Base-by-base conservation (phyloP, 169 alveolate species). In the Cardiosporidium cionae region DNA sequence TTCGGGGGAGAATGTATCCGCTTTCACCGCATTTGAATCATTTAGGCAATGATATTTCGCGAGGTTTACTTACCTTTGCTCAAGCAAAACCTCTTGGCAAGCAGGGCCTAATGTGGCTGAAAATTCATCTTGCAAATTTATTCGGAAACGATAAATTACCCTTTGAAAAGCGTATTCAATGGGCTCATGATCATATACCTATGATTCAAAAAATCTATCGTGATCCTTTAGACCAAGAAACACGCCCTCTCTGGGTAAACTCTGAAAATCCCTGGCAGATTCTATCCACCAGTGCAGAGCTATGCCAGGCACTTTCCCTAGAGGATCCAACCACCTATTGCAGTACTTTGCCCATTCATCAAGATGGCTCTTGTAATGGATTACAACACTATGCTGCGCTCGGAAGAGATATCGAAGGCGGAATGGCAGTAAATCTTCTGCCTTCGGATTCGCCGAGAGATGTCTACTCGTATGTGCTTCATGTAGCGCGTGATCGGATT, bases 291-390 rank as follows among this genome's bases (percentile, higher is more conserved):
- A 29, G 58, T 68, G n/a, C 66, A 31, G 86, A 72, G 68, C 52
- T 64, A 33, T 29, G 25, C 32, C 74, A 58, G 2, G 78, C 74
- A 7, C 70, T 72, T 0, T 65, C 54, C 31, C 35, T 16, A 53
- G 37, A 79, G 0, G 87, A 94, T 70, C 95, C 97, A 16, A 84
- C 82, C 53, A 81, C 89, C 32, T 91, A 87, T 82, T 52, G 81
- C 71, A 89, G 95, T 52, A 82, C 80, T 65, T 73, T 91, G 53
- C 98, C 97, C n/a, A 89, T 96, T 0, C 99, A 96, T 80, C 95
- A 93, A 68, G 99, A 96, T 82, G 99, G 99, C 7, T 90, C 97
- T 9, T 96, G 98, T 83, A 96, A 96, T 69, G 99, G 99, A 22
- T 83, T 96, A 74, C 94, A 96, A 83, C 98, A 91, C 85, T 94